Evolutionary conservation across 345 rosid genomes (phyloP), one percentile per base, ranked within the genome.

Genomic region (Pistacia vera): DNA sequence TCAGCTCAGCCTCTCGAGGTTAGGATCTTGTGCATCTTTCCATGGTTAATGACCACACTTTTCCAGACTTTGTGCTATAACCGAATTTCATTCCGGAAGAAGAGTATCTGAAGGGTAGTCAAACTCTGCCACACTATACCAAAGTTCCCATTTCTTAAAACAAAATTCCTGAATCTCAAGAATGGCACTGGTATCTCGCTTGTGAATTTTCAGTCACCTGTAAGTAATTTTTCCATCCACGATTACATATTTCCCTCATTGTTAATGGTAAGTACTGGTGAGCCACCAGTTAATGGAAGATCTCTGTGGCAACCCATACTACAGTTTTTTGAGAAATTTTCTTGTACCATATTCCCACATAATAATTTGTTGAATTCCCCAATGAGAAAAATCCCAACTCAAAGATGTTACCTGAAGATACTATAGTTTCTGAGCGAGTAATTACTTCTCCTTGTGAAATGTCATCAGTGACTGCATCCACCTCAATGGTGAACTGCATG

Each of bases 161-260:
- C 59, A 25, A 83, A 58, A 63, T 83, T 83, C 80, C 83, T 2
- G 77, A 71, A 68, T 82, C 75, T 66, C 72, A 18, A 80, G 66
- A 30, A 48, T 22, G 5, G 52, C 75, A 46, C 58, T 77, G 11
- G 61, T 35, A 51, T 71, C n/a, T 70, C 64, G 36, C 65, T 56
- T 30, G 18, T 63, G 57, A 1, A 35, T 55, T 70, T 2, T 70
- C 62, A 36, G 33, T 36, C n/a, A 70, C 28, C 49, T 56, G 20
- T 70, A 70, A 28, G 35, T 11, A 33, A 70, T 54, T 33, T n/a
- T 70, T 7, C 70, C 78, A 51, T 36, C 76, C 69, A 8, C 12
- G 8, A 66, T 66, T 4, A 22, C 72, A 75, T 64, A 22, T 70
- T 55, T 56, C 78, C 78, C 7, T 75, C 71, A n/a, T 58, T 16